Percentiles rank a stretch among this genome's conserved stretches.
Evolutionary conservation across 306 rosid genomes (phyloP).

Genomic region (Leucaena leucocephala): DNA sequence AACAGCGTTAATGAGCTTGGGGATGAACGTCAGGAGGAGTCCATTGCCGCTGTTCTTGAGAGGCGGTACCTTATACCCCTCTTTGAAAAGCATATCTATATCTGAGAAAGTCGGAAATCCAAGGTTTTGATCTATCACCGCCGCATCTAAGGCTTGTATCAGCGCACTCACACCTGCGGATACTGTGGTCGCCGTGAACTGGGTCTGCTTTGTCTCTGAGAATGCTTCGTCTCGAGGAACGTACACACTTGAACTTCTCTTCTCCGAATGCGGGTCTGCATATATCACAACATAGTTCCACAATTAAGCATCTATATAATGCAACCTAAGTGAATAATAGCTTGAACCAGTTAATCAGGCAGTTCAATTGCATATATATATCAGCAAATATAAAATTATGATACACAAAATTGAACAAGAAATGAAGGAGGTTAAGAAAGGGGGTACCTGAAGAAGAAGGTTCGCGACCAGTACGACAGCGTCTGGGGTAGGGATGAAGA

Average conservation of each 20-base stretch:
- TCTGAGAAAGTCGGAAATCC: slow-evolving; percentile 52
- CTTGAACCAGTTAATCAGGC: neutral
- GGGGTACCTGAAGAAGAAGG: slow-evolving; percentile 46
- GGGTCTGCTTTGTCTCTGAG: slow-evolving; percentile 44
- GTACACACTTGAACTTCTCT: slow-evolving; percentile 32
- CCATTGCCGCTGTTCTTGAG: neutral
- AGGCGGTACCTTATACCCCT: slow-evolving; percentile 43
- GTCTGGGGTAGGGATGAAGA: slow-evolving; percentile 63
- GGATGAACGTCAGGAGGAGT: slow-evolving; percentile 38
- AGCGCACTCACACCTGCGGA: slow-evolving; percentile 42
- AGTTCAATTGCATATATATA: neutral
- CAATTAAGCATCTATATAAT: too few relatives aligned
- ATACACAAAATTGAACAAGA: neutral
- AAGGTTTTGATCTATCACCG: slow-evolving; percentile 28
- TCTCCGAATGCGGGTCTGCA: slow-evolving; percentile 54
- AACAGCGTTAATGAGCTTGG: slow-evolving; percentile 38
- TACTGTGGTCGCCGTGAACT: slow-evolving; percentile 44
- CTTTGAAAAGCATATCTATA: slow-evolving; percentile 54
- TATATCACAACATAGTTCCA: neutral
- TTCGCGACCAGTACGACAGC: slow-evolving; percentile 64
- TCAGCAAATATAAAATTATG: too few relatives aligned
- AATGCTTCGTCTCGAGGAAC: slow-evolving; percentile 69
- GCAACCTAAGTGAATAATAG: neutral
- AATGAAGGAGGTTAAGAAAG: too few relatives aligned
- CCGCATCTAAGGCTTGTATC: slow-evolving; percentile 38